A percentile compares a stretch with the other conserved stretches of the same genome.
phyloP scores from a whole-genome alignment of 176 grass and related monocot species.

The Bonia amplexicaulis region DNA sequence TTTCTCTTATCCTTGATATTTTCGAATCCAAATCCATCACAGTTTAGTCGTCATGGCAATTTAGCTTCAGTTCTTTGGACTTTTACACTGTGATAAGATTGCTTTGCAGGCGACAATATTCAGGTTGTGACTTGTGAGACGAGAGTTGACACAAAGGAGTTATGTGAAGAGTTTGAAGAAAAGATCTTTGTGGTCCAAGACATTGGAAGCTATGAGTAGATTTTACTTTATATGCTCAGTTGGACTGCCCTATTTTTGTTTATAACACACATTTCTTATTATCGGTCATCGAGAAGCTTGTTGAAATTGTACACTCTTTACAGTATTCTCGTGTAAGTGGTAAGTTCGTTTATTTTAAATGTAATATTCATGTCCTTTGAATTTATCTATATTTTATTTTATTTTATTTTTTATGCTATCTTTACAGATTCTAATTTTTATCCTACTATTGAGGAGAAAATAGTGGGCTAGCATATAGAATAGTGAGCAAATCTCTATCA shows the following conservation, averaged over 20 bases:
- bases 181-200: slow-evolving; percentile 90
- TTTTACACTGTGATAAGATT: slow-evolving; percentile 5
- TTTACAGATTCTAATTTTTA: too few species aligned
- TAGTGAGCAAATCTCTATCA: too few species aligned
- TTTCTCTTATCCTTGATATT: not conserved
- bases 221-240: not conserved
- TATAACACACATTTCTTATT: slow-evolving; percentile 31
- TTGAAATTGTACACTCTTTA: slow-evolving; percentile 81
- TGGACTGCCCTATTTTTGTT: not conserved
- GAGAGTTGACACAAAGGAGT: slow-evolving; percentile 77
- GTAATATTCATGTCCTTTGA: too few species aligned
- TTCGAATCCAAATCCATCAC: not conserved
- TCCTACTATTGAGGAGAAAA: too few species aligned
- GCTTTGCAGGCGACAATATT: slow-evolving; percentile 53
- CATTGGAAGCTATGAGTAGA: slow-evolving; percentile 65
- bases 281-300: slow-evolving; percentile 83
- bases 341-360: too few species aligned
- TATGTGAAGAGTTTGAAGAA: slow-evolving; percentile 92
- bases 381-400: too few species aligned
- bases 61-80: not conserved
- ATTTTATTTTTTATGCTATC: too few species aligned
- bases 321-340: not conserved
- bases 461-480: too few species aligned
- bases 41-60: not conserved
- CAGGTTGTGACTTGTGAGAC: slow-evolving; percentile 71